These are phyloP conservation scores for Eimeria falciformis DNA, from an alignment of 169 alveolate genomes.

Conservation along the genomic window DNA sequence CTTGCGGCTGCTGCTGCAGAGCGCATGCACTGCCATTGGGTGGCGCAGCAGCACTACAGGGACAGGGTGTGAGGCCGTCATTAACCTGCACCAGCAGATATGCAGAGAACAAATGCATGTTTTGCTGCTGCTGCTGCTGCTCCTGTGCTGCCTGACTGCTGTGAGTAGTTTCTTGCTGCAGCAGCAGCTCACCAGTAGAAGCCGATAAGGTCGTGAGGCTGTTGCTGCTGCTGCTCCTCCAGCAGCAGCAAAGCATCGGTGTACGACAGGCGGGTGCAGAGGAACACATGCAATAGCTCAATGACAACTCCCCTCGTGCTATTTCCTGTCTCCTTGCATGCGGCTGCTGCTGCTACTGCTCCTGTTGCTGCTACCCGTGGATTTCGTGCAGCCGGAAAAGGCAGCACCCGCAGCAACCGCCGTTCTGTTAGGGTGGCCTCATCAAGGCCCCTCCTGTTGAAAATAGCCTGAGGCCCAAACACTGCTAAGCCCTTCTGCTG, in stretches of 20 bases:
- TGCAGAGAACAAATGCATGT: too few species aligned
- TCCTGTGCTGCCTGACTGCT: not conserved
- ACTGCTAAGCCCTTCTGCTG: not conserved
- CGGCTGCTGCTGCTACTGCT: not conserved
- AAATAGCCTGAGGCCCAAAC: conserved; percentile 28
- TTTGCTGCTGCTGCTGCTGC: conserved; percentile 12
- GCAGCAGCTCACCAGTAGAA: conserved; percentile 54
- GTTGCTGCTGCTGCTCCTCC: conserved; percentile 64
- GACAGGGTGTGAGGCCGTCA: conserved; percentile 19
- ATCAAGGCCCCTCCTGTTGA: conserved; percentile 8
- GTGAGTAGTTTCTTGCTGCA: not conserved
- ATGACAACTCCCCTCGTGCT: not conserved
- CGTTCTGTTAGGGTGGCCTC: not conserved
- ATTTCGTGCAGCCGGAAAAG: conserved; percentile 6
- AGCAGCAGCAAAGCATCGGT: conserved; percentile 41
- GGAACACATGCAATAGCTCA: conserved; percentile 11
- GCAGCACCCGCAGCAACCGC: conserved; percentile 62
- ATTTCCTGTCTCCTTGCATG: not conserved
- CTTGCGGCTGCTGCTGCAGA: conserved; percentile 14
- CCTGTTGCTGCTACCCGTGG: conserved; percentile 38
- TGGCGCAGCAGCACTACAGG: conserved; percentile 49
- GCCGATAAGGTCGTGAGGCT: conserved; percentile 38
- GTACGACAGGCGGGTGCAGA: conserved; percentile 24
- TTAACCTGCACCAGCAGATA: conserved; percentile 19
- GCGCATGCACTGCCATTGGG: conserved; percentile 1